These are phyloP conservation scores for Russula ochroleuca DNA, from an alignment of 768 basidiomycete species.

Conservation along the genomic window DNA sequence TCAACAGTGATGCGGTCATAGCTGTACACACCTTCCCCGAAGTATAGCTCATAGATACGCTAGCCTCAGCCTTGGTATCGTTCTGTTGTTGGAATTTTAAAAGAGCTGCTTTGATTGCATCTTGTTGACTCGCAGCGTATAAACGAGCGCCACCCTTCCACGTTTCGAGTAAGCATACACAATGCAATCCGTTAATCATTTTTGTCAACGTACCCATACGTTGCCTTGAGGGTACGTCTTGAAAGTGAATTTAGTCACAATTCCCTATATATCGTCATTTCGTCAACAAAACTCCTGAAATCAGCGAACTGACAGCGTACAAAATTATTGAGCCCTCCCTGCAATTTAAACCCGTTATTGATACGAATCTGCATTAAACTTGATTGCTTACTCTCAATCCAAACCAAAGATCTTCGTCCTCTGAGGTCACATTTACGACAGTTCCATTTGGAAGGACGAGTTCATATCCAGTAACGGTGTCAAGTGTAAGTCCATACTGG, in stretches of 20 bases:
- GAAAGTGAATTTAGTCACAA: slow-evolving; percentile 10
- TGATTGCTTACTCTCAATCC: slow-evolving; percentile 15
- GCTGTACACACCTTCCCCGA: neutral
- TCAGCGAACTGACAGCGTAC: neutral
- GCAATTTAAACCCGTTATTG: neutral
- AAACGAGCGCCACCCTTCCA: neutral
- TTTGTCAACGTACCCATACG: slow-evolving; percentile 29
- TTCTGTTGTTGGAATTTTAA: slow-evolving; percentile 3
- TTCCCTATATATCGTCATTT: slow-evolving; percentile 10
- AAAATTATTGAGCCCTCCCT: slow-evolving; percentile 24
- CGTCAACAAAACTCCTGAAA: neutral
- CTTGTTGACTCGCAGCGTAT: neutral
- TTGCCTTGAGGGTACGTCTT: slow-evolving; percentile 29
- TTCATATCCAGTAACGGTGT: slow-evolving; percentile 34
- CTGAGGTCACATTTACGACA: slow-evolving; percentile 4
- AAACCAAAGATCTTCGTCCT: slow-evolving; percentile 15
- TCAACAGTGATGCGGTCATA: neutral
- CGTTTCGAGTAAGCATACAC: neutral
- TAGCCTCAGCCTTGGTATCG: neutral
- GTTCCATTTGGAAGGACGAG: slow-evolving; percentile 34
- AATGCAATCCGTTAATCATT: neutral
- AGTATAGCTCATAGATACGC: neutral
- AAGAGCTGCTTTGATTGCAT: slow-evolving; percentile 1
- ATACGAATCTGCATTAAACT: neutral
- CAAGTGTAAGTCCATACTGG: slow-evolving; percentile 35